Percentiles rank a stretch among this genome's conserved stretches.
These are phyloP conservation scores for Xenosphaeropsis pyriputrescens DNA, from an alignment of 2,329 filamentous ascomycete genomes.

Conservation along the genomic window DNA sequence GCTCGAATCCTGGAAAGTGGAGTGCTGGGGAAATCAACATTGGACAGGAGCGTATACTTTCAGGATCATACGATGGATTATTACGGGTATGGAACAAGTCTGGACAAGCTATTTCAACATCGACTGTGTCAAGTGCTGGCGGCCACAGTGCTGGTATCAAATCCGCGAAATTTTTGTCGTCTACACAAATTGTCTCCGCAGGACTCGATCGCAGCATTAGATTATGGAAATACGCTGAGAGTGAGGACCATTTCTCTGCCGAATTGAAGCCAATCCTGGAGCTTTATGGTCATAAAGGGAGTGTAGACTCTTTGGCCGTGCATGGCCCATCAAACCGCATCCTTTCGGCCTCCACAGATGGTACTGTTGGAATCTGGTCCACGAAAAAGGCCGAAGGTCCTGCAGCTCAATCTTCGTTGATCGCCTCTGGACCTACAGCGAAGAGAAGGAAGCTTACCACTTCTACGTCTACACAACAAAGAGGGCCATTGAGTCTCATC, in stretches of 20 bases:
- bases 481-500: conserved; percentile 66
- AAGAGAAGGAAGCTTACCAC: conserved; percentile 64
- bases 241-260: conserved; percentile 37
- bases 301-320: conserved; percentile 61
- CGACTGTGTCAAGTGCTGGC: conserved; percentile 47
- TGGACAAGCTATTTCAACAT: conserved; percentile 70
- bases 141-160: conserved; percentile 69
- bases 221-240: conserved; percentile 77
- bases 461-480: conserved; percentile 38
- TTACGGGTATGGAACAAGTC: conserved; percentile 82
- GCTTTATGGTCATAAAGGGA: conserved; percentile 67
- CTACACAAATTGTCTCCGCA: conserved; percentile 65
- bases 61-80: conserved; percentile 84
- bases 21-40: conserved; percentile 30
- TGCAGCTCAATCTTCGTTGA: conserved; percentile 51
- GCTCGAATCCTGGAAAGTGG: conserved; percentile 45
- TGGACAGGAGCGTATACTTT: conserved; percentile 63
- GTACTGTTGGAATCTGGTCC: conserved; percentile 79
- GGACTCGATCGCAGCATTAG: conserved; percentile 76
- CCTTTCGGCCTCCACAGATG: conserved; percentile 74
- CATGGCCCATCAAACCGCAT: conserved; percentile 62
- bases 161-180: conserved; percentile 68
- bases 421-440: conserved; percentile 50
- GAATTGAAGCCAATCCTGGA: conserved; percentile 59
- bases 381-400: conserved; percentile 64